Base-by-base conservation (phyloP, 805 yeast genomes). In the Trichomonascus vanleenenianus region DNA sequence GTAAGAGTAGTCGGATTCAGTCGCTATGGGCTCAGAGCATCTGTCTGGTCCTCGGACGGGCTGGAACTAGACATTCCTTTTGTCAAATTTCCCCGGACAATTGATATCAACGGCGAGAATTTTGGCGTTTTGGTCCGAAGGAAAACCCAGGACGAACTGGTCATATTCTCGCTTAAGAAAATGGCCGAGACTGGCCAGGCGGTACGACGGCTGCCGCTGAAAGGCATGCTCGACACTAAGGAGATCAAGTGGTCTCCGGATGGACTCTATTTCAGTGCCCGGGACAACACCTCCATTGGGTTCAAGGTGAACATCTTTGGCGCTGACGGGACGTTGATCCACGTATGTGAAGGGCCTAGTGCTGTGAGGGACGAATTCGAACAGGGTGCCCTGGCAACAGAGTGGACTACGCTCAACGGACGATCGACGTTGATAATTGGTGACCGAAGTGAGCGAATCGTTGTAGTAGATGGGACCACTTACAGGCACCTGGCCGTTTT, bases 41-140 rank as follows among this genome's bases (percentile, higher is more conserved):
- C 43, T n/a, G 25, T 54, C 7, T 52, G 54, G 55, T 44, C 54
- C 11, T 46, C 55, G 11, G 52, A 52, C 41, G 56, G 55, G 5
- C 11, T 44, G 14, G 56, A 53, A 19, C 34, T 39, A n/a, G 47
- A 43, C n/a, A 14, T 51, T 18, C 16, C 30, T 5, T 45, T 30
- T 20, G 53, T 53, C 6, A 53, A 51, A 30, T 2, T 20, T 30
- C 8, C 47, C 34, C 20, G 32, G n/a, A 8, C 35, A 11, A 18
- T 38, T 18, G 38, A 34, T 18, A 34, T 34, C 11, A 11, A 11
- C 4, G 27, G 39, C n/a, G 39, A 19, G 34, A 8, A 7, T 10
- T 43, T 49, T 19, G 40, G 51, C 10, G 39, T 46, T 5, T 33
- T 52, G 9, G 35, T 47, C 2, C 43, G 57, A 11, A 44, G 36